Evolutionary conservation across 2,329 filamentous ascomycete genomes (phyloP).

Genomic region (Pyrenochaeta sp.): DNA sequence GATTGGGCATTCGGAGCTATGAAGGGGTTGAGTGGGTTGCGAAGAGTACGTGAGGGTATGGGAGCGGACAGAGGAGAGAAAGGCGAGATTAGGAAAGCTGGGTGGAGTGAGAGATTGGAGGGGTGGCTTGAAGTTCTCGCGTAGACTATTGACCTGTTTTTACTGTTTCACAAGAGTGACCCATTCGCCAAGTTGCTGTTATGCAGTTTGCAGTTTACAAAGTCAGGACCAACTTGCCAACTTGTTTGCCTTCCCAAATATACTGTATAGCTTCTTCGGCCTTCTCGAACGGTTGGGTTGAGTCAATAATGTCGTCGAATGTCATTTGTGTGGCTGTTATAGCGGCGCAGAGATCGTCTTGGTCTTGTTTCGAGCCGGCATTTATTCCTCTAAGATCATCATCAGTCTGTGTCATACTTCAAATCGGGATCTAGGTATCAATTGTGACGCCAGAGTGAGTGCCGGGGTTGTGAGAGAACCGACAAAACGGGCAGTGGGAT

Average conservation of each 20-base stretch:
- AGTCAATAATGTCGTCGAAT: conserved; percentile 40
- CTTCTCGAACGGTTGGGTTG: conserved; percentile 42
- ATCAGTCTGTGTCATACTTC: background rate
- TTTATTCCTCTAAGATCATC: background rate
- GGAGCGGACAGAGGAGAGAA: background rate
- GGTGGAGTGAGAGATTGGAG: background rate
- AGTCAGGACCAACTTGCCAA: conserved; percentile 30
- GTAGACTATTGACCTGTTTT: background rate
- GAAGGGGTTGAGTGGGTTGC: background rate
- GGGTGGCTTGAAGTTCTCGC: background rate
- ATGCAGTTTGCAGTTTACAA: background rate
- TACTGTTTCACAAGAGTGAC: background rate
- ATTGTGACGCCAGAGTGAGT: background rate
- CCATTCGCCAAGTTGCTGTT: background rate
- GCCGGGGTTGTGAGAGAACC: conserved; percentile 11
- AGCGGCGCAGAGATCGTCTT: background rate
- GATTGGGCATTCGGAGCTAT: background rate
- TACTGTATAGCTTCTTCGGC: conserved; percentile 46
- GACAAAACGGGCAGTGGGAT: conserved; percentile 2
- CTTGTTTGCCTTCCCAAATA: conserved; percentile 43
- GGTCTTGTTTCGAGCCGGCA: background rate
- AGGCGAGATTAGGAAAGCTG: background rate
- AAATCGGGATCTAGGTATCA: background rate
- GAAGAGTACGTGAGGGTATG: background rate
- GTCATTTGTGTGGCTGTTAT: conserved; percentile 38